phyloP scores from a whole-genome alignment of 2,329 filamentous ascomycete species.

The Dactylellina haptotyla region DNA sequence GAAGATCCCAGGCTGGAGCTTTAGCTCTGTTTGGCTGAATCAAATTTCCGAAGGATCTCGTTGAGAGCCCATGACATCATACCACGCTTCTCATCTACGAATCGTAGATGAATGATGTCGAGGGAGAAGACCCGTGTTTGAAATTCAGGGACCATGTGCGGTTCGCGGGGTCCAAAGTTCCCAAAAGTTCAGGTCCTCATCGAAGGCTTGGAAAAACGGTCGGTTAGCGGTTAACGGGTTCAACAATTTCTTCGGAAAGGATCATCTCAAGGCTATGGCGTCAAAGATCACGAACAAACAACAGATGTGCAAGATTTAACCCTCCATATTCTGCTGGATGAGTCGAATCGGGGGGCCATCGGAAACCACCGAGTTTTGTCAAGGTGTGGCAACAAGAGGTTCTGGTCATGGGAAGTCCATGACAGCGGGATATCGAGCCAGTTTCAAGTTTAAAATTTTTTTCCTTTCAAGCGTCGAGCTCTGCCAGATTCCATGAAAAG shows the following conservation, averaged over 20 bases:
- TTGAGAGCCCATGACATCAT: constrained; percentile 20
- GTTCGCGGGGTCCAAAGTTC: neutral
- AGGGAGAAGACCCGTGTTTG: no score
- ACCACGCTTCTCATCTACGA: constrained; percentile 1
- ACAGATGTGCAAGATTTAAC: neutral
- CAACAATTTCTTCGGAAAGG: neutral
- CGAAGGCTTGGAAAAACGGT: neutral
- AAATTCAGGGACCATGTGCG: neutral
- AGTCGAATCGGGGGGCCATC: constrained; percentile 1
- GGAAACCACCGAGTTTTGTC: constrained; percentile 41
- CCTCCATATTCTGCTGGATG: neutral
- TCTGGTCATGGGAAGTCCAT: neutral
- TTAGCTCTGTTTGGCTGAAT: neutral
- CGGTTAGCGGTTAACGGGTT: constrained; percentile 4
- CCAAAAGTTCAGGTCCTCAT: neutral
- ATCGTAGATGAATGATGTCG: neutral
- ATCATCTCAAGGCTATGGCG: constrained; percentile 30
- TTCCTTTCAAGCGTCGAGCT: neutral
- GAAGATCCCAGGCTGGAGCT: no score
- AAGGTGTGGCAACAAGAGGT: constrained; percentile 34
- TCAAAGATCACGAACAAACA: constrained; percentile 36
- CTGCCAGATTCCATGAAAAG: neutral
- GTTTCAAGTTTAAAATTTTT: constrained; percentile 14
- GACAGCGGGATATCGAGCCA: constrained; percentile 33
- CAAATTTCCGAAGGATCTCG: neutral